phyloP scores from a whole-genome alignment of 371 early-diverging fungal genomes.

The Apophysomyces sp. region DNA sequence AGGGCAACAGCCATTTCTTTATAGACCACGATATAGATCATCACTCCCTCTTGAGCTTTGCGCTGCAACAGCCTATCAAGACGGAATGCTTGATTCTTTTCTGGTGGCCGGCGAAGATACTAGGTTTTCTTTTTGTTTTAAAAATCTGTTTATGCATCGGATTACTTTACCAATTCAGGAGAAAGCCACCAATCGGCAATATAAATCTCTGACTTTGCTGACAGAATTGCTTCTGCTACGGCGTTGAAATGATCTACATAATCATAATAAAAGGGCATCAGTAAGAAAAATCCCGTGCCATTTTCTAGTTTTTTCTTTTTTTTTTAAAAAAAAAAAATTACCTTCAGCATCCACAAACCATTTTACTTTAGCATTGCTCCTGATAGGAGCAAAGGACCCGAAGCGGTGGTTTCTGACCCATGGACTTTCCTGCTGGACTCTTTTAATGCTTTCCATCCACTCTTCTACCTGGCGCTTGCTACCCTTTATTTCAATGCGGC shows the following conservation, averaged over 20 bases:
- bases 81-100: slow-evolving; percentile 70
- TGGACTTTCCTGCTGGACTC: slow-evolving; percentile 58
- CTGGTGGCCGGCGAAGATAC: slow-evolving; percentile 80
- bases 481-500: slow-evolving; percentile 69
- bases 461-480: slow-evolving; percentile 64
- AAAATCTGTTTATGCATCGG: not conserved
- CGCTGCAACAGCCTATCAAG: slow-evolving; percentile 80
- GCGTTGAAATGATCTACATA: slow-evolving; percentile 74
- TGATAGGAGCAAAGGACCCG: slow-evolving; percentile 80
- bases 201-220: slow-evolving; percentile 75
- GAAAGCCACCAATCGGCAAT: slow-evolving; percentile 62
- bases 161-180: slow-evolving; percentile 37
- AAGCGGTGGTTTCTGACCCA: slow-evolving; percentile 76
- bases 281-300: too few species aligned
- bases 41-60: slow-evolving; percentile 88
- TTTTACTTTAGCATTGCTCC: slow-evolving; percentile 62
- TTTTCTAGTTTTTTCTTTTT: too few species aligned
- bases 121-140: slow-evolving; percentile 7
- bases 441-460: slow-evolving; percentile 61
- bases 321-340: too few species aligned
- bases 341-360: slow-evolving; percentile 83
- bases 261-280: not conserved
- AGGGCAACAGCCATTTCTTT: slow-evolving; percentile 85
- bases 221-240: slow-evolving; percentile 71
- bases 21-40: slow-evolving; percentile 88